Percentiles rank a stretch among this genome's conserved stretches.
phyloP scores from a whole-genome alignment of 75 land plant genomes.

The Pinus taeda region DNA sequence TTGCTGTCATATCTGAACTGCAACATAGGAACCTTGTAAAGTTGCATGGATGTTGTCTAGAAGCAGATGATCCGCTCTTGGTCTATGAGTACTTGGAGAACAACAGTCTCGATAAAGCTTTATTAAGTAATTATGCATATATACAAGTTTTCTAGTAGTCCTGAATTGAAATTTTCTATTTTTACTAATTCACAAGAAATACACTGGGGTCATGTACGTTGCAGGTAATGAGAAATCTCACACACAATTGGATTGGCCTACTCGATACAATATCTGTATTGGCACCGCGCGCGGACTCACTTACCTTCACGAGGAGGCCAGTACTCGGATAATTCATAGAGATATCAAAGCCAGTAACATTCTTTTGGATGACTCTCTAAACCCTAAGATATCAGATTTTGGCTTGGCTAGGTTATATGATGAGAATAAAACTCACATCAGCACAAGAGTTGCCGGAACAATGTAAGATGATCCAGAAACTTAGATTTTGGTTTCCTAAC shows the following conservation, averaged over 20 bases:
- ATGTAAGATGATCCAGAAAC: constrained; percentile 34
- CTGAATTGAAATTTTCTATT: background rate
- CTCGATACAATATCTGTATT: constrained; percentile 47
- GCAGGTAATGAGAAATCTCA: background rate
- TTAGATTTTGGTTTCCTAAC: no score
- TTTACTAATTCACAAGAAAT: background rate
- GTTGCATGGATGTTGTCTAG: constrained; percentile 23
- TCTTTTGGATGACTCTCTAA: constrained; percentile 62
- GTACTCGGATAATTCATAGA: constrained; percentile 67
- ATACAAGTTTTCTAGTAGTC: no score
- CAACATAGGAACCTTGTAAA: constrained; percentile 22
- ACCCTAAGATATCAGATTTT: constrained; percentile 86
- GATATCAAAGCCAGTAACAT: constrained; percentile 93
- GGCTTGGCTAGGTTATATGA: constrained; percentile 88
- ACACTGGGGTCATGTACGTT: background rate
- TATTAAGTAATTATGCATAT: constrained; percentile 14
- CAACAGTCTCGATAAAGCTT: constrained; percentile 16
- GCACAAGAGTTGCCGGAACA: constrained; percentile 89
- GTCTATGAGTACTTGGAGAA: constrained; percentile 19
- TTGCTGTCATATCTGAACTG: constrained; percentile 14
- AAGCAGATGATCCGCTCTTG: constrained; percentile 14
- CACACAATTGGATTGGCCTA: constrained; percentile 38
- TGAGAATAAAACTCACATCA: constrained; percentile 81
- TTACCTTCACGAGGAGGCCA: constrained; percentile 87
- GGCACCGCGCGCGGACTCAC: constrained; percentile 74